These are phyloP conservation scores for Mycosphaerella sp. DNA, from an alignment of 2,329 filamentous ascomycete genomes.

Conservation along the genomic window DNA sequence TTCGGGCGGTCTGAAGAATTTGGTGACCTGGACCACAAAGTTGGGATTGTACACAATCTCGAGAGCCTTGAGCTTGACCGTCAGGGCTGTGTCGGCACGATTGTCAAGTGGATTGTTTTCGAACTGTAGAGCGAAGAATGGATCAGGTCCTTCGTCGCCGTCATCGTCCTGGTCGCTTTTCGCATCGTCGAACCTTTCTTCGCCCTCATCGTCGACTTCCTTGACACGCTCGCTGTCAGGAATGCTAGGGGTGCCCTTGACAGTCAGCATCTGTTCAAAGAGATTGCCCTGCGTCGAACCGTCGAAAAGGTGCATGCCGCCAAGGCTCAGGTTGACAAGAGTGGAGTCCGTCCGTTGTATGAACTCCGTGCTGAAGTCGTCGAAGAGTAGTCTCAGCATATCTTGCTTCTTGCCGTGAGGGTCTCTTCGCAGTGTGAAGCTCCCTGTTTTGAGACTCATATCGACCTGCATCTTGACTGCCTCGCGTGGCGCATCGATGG, in stretches of 20 bases:
- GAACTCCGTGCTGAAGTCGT: slow-evolving; percentile 86
- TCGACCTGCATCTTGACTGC: slow-evolving; percentile 90
- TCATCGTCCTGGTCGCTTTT: slow-evolving; percentile 39
- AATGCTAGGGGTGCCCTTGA: slow-evolving; percentile 73
- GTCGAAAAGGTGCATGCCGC: slow-evolving; percentile 89
- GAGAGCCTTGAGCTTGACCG: slow-evolving; percentile 85
- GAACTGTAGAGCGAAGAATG: slow-evolving; percentile 86
- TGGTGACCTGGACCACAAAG: slow-evolving; percentile 81
- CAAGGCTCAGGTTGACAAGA: slow-evolving; percentile 80
- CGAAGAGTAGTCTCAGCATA: slow-evolving; percentile 85
- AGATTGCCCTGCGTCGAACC: slow-evolving; percentile 87
- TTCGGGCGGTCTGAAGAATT: slow-evolving; percentile 95
- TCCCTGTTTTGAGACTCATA: slow-evolving; percentile 87
- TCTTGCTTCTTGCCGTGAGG: slow-evolving; percentile 72
- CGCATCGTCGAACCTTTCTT: slow-evolving; percentile 39
- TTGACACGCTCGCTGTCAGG: slow-evolving; percentile 46
- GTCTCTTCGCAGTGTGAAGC: slow-evolving; percentile 86
- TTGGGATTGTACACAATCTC: slow-evolving; percentile 97
- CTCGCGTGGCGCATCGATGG: slow-evolving; percentile 83
- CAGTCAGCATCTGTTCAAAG: slow-evolving; percentile 89
- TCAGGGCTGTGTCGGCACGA: slow-evolving; percentile 83
- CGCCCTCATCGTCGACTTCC: slow-evolving; percentile 46
- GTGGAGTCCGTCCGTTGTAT: slow-evolving; percentile 87
- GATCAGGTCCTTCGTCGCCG: slow-evolving; percentile 53
- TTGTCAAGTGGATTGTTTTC: slow-evolving; percentile 94